Conservation (phyloP, 1,284 basidiomycete genomes). For the Singerocomus rubriflavus region DNA sequence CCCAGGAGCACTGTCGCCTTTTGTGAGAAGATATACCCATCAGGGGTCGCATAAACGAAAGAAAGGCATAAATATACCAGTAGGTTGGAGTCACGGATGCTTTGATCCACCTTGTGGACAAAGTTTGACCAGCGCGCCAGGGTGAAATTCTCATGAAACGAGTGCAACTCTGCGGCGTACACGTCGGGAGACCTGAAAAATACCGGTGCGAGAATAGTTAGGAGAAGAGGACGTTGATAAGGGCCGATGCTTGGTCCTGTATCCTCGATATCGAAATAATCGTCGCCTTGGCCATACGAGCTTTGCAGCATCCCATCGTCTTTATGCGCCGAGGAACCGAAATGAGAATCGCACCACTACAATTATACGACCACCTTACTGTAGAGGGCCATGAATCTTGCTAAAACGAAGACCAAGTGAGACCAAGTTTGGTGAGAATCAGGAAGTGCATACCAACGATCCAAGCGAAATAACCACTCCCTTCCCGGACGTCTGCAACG, state of each 20-base stretch:
- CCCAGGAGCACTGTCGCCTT: constrained; percentile 30
- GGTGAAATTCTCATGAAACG: constrained; percentile 26
- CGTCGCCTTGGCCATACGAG: constrained; percentile 32
- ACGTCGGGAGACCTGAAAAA: constrained; percentile 29
- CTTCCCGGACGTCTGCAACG: constrained; percentile 10
- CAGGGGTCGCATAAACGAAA: background rate
- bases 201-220: constrained; percentile 21
- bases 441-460: constrained; percentile 21
- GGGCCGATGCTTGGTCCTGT: constrained; percentile 9
- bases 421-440: background rate
- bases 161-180: constrained; percentile 27
- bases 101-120: constrained; percentile 30
- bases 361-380: constrained; percentile 19
- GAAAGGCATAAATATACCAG: constrained; percentile 15
- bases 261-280: constrained; percentile 31
- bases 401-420: constrained; percentile 10
- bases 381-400: constrained; percentile 30
- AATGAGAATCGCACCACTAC: background rate
- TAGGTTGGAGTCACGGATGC: constrained; percentile 31
- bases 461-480: constrained; percentile 22
- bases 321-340: background rate
- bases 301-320: constrained; percentile 29
- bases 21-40: background rate
- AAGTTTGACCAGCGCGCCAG: constrained; percentile 28
- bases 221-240: constrained; percentile 21